A percentile compares a stretch with the other conserved stretches of the same genome.
phyloP scores from a whole-genome alignment of 352 stramenopile genomes.

The Phytophthora chlamydospora region DNA sequence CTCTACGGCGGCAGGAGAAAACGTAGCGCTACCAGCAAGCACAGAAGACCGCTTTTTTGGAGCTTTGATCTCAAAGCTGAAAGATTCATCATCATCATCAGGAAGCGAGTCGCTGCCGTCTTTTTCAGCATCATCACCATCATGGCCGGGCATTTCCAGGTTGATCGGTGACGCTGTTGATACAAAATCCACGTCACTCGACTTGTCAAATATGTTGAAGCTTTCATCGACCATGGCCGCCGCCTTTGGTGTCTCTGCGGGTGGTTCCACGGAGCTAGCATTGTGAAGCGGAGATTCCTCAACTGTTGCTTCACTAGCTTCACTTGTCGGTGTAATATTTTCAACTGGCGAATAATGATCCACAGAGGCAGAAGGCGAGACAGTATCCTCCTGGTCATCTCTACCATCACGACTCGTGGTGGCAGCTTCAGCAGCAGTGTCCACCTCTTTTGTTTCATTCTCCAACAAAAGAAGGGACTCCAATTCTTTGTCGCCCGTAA shows the following conservation, averaged over 20 bases:
- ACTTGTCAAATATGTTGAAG: constrained; percentile 45
- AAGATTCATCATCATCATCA: constrained; percentile 18
- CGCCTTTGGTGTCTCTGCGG: background rate
- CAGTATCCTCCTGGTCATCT: constrained; percentile 1
- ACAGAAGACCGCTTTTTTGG: constrained; percentile 26
- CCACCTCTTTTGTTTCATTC: constrained; percentile 3
- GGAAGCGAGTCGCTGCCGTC: constrained; percentile 12
- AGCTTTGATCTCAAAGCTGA: constrained; percentile 67
- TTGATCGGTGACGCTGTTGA: constrained; percentile 10
- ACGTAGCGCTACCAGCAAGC: background rate
- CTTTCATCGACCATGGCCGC: constrained; percentile 5
- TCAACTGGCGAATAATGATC: constrained; percentile 1
- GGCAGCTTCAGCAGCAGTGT: background rate
- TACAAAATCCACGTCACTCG: constrained; percentile 38
- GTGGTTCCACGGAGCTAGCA: background rate
- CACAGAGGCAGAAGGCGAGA: constrained; percentile 1
- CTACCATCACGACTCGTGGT: background rate
- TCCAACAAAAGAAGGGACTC: constrained; percentile 3
- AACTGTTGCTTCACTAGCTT: background rate
- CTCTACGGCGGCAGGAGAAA: background rate
- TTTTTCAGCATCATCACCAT: constrained; percentile 14
- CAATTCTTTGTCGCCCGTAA: constrained; percentile 14
- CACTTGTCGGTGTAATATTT: constrained; percentile 3
- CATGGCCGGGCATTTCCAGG: background rate
- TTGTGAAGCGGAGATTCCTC: background rate